These are phyloP conservation scores for Pulveroboletus sp. DNA, from an alignment of 768 basidiomycete genomes.

Conservation along the genomic window DNA sequence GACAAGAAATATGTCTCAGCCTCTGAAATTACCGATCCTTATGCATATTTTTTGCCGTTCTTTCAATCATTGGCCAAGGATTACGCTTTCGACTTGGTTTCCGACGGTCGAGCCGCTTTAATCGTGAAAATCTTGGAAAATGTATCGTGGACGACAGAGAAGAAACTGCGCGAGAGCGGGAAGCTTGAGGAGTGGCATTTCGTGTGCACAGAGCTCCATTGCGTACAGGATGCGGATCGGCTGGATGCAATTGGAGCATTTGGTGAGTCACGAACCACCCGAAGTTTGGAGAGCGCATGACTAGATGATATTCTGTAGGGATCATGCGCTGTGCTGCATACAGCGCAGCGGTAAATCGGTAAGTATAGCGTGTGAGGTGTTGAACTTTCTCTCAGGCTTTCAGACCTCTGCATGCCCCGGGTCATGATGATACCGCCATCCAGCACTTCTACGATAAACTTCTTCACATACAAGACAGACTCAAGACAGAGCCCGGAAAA, in stretches of 20 bases:
- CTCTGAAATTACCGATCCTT: conserved; percentile 55
- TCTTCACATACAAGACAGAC: conserved; percentile 61
- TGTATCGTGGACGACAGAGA: conserved; percentile 85
- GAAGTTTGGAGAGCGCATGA: background rate
- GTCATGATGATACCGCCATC: conserved; percentile 57
- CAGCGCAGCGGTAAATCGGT: conserved; percentile 51
- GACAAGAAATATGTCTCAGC: conserved; percentile 79
- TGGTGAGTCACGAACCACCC: conserved; percentile 38
- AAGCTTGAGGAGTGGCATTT: conserved; percentile 65
- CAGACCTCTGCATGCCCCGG: conserved; percentile 44
- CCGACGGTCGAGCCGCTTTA: conserved; percentile 53
- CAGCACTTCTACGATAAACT: conserved; percentile 88
- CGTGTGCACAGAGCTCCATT: conserved; percentile 71
- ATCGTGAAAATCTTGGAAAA: conserved; percentile 67
- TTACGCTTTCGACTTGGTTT: conserved; percentile 51
- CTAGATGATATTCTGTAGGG: conserved; percentile 31
- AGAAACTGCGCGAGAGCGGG: conserved; percentile 52
- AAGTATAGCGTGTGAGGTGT: conserved; percentile 1
- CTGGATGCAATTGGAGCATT: conserved; percentile 81
- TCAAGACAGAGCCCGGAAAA: conserved; percentile 76
- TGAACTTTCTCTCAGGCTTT: conserved; percentile 1
- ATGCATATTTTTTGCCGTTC: conserved; percentile 63
- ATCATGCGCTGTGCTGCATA: conserved; percentile 70
- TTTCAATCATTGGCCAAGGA: conserved; percentile 44
- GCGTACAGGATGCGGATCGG: conserved; percentile 76